These are phyloP conservation scores for Straminergon stramineum DNA, from an alignment of 225 moss, liverwort and hornwort species.

Conservation along the genomic window DNA sequence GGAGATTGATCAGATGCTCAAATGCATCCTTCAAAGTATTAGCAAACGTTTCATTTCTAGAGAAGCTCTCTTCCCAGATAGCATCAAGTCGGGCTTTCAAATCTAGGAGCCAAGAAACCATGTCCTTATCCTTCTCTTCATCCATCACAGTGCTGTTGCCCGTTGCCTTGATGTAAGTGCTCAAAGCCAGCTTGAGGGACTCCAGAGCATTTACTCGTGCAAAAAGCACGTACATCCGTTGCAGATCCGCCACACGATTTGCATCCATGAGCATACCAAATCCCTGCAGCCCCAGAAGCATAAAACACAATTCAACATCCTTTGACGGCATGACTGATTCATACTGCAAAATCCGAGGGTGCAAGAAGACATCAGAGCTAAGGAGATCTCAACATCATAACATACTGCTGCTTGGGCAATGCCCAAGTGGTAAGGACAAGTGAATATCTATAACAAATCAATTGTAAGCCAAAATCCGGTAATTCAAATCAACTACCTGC, in stretches of 20 bases:
- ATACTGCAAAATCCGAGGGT: neutral
- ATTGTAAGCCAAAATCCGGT: neutral
- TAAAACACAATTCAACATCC: neutral
- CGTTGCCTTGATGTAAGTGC: constrained; percentile 80
- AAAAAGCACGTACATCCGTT: constrained; percentile 87
- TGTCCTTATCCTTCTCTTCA: constrained; percentile 98
- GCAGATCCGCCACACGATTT: constrained; percentile 82
- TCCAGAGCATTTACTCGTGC: constrained; percentile 79
- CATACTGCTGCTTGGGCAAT: neutral
- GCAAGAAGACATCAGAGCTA: neutral
- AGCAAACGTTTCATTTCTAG: constrained; percentile 80
- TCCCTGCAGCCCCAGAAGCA: constrained; percentile 48
- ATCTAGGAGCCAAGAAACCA: constrained; percentile 89
- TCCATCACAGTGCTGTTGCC: constrained; percentile 92
- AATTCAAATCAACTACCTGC: neutral
- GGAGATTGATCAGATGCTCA: constrained; percentile 94
- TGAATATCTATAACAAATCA: neutral
- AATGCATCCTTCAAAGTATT: constrained; percentile 97
- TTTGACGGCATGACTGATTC: neutral
- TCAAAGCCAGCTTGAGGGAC: constrained; percentile 60
- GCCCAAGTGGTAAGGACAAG: neutral
- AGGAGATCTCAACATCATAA: neutral
- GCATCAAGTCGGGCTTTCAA: constrained; percentile 86
- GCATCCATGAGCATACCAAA: constrained; percentile 95
- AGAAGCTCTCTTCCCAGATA: constrained; percentile 96